Evolutionary conservation across 192 early-diverging fungal species (phyloP).

Genomic region (Coemansia sp.): DNA sequence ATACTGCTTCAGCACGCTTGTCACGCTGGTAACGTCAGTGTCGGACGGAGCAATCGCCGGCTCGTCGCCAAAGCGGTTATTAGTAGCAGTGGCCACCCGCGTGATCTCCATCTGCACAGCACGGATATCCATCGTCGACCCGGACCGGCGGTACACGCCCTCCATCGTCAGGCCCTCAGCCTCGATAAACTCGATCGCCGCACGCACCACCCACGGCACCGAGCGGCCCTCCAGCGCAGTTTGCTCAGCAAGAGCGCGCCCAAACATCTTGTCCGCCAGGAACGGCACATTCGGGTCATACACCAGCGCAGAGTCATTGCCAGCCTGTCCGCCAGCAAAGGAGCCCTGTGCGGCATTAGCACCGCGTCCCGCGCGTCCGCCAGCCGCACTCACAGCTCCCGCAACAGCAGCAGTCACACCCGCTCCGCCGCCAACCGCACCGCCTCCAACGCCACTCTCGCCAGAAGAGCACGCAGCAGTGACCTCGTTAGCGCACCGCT

Average conservation of each 20-base stretch:
- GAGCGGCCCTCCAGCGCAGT: conserved; percentile 61
- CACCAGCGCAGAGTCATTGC: neutral
- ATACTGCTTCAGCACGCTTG: conserved; percentile 81
- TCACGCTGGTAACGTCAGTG: conserved; percentile 77
- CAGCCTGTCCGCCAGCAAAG: neutral
- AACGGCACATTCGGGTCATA: conserved; percentile 28
- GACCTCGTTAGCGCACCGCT: conserved; percentile 45
- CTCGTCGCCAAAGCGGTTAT: conserved; percentile 53
- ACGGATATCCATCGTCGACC: conserved; percentile 72
- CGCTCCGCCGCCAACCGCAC: neutral
- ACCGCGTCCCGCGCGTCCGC: conserved; percentile 5
- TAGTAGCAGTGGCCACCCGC: conserved; percentile 56
- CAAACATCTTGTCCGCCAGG: conserved; percentile 66
- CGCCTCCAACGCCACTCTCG: neutral
- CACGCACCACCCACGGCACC: conserved; percentile 71
- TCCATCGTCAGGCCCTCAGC: conserved; percentile 69
- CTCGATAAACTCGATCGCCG: conserved; percentile 72
- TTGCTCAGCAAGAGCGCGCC: conserved; percentile 62
- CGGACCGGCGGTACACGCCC: conserved; percentile 83
- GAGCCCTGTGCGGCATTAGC: conserved; percentile 8
- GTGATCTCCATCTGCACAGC: conserved; percentile 70
- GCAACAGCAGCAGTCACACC: neutral
- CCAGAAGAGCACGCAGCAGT: conserved; percentile 34
- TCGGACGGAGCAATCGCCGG: conserved; percentile 28
- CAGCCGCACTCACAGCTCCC: conserved; percentile 3